Base-by-base conservation (phyloP, 23 red algal genomes). In the Gracilaria domingensis region DNA sequence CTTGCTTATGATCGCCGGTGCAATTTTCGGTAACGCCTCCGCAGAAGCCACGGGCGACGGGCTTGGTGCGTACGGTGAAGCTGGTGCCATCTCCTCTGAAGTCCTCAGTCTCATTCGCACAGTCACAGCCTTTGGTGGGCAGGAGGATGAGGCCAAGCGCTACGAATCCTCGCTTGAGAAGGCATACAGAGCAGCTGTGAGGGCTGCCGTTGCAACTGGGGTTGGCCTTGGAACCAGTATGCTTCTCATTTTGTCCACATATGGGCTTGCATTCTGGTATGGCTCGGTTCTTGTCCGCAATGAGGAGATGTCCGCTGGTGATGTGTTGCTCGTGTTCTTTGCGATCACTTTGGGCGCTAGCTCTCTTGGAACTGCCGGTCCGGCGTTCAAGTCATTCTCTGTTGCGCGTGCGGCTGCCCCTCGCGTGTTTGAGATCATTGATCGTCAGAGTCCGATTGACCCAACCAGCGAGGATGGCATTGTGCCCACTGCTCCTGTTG, bases 321-420 rank as follows among this genome's bases (percentile, higher is more conserved):
- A 93, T 79, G 83, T 98, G n/a, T 45, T 98, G 64, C 85, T 93
- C 37, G 91, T 88, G 38, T 98, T 98, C 80, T 98, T 98, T 48
- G 44, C 86, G 20, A 71, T 94, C 2, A 90, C 95, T 30, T 79
- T 98, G 32, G 88, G 96, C 30, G 92, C 92, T 21, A 95, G 94
- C 79, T 93, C 89, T 25, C 86, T 98, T 23, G 96, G 96, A 39
- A 93, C 94, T 37, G 82, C 85, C 16, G 93, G 83, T 26, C 93
- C 93, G 21, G 93, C 80, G 4, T 69, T 88, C 29, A 86, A 81
- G 33, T 86, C 93, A 8, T 80, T 95, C 32, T 42, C 28, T 11
- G 93, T 72, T 25, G 93, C 93, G 32, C 83, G 93, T 5, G 93
- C 83, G 60, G 93, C 93, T 42, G 93, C 93, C n/a, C 93, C 93